phyloP scores from a whole-genome alignment of 2,329 filamentous ascomycete species.

The Elsinoe batatas region DNA sequence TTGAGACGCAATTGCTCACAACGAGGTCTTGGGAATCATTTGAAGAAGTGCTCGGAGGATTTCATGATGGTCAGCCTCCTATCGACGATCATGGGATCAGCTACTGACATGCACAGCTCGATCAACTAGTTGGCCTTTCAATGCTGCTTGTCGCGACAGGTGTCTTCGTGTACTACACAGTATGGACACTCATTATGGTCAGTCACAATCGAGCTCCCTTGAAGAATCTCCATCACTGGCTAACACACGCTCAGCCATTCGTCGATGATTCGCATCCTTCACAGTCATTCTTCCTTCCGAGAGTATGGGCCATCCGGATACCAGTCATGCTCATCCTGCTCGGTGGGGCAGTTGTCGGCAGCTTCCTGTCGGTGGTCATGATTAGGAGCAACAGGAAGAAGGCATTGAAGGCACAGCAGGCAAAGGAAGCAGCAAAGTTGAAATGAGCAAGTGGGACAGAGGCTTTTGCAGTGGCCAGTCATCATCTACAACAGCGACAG shows the following conservation, averaged over 20 bases:
- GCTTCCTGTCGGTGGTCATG: constrained; percentile 95
- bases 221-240: not conserved
- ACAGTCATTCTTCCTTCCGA: constrained; percentile 89
- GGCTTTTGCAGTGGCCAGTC: not conserved
- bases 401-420: constrained; percentile 82
- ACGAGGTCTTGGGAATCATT: not conserved
- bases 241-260: constrained; percentile 59
- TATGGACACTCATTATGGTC: constrained; percentile 98
- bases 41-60: not conserved
- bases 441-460: constrained; percentile 32
- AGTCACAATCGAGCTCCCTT: constrained; percentile 17
- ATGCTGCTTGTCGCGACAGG: constrained; percentile 66
- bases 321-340: constrained; percentile 93
- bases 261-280: constrained; percentile 90
- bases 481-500: not conserved
- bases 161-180: constrained; percentile 84
- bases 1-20: not conserved
- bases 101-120: constrained; percentile 53
- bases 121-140: constrained; percentile 69
- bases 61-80: constrained; percentile 14
- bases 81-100: too few relatives aligned
- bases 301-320: constrained; percentile 97
- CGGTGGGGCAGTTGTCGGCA: constrained; percentile 85
- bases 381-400: constrained; percentile 98
- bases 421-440: constrained; percentile 59